Base-by-base conservation (phyloP, 2,329 filamentous ascomycete genomes). In the Xylariaceae sp. region DNA sequence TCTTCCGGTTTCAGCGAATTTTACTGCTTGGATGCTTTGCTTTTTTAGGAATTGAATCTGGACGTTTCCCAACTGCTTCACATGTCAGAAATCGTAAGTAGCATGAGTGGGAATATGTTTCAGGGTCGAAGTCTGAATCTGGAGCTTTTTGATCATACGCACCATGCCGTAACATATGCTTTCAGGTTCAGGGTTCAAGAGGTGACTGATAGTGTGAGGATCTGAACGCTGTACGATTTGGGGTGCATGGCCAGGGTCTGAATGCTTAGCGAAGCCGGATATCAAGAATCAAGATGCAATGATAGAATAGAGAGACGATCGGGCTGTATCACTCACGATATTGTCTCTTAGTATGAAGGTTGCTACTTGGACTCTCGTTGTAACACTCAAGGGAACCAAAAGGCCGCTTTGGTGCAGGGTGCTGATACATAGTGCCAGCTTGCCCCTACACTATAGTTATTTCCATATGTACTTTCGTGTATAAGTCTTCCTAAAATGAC, bases 81-180 rank as follows among this genome's bases (percentile, higher is more conserved):
- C 14, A 36, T 36, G 33, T 36, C 14, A 36, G 33, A 36, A 14
- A 36, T n/a, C n/a, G n/a, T n/a, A n/a, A n/a, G n/a, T n/a, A n/a
- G n/a, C n/a, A 10, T 36, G 14, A 10, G 14, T 36, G 10, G 33
- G 33, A 10, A 10, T 10, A 36, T 36, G 10, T 10, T 10, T 36
- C 14, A 36, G 10, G 10, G 33, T 10, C 33, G 10, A 36, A 14
- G 14, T 36, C 14, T 36, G 33, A 14, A 14, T 14, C 10, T 36
- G 33, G 33, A 36, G 10, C 10, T 36, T 36, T 36, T 36, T 14
- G 33, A 10, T 36, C 14, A 14, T 14, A 38, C 50, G 6, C 31
- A 58, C 56, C 56, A 56, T 56, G 41, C 56, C 56, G 42, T 54
- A 58, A 40, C 56, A 58, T 45, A 51, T 50, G 31, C 48, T 33